Percentiles rank a stretch among this genome's conserved stretches.
phyloP scores from a whole-genome alignment of 345 rosid genomes.

The Tarenaya hassleriana region DNA sequence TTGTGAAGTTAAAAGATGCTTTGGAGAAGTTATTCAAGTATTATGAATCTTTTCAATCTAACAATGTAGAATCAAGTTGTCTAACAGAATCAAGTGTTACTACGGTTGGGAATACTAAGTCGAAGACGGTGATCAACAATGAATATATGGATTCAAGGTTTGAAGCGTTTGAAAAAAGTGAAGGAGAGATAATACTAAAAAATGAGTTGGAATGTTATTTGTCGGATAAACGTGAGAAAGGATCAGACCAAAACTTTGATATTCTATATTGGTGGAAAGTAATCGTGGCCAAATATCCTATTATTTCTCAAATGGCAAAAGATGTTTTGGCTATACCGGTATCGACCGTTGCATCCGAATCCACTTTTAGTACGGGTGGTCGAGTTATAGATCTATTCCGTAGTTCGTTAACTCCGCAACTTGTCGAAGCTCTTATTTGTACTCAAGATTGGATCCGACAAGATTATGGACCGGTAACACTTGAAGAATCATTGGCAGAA shows the following conservation, averaged over 20 bases:
- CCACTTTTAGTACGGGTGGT: conserved; percentile 6
- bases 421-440: conserved; percentile 15
- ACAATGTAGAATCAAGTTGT: no score
- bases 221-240: not conserved
- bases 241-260: not conserved
- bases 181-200: not conserved
- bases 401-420: conserved; percentile 18
- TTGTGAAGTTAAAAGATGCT: not conserved
- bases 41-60: not conserved
- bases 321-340: conserved; percentile 16
- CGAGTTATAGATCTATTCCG: conserved; percentile 9
- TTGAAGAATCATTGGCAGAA: not conserved
- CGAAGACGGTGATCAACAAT: not conserved
- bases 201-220: not conserved
- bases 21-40: not conserved
- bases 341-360: conserved; percentile 18
- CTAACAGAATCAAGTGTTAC: not conserved
- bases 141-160: not conserved
- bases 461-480: not conserved
- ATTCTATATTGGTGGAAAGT: conserved; percentile 5
- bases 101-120: not conserved
- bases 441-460: conserved; percentile 21
- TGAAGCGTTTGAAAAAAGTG: not conserved
- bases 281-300: not conserved
- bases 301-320: conserved; percentile 8